Conservation (phyloP, 2,329 filamentous ascomycete genomes). For the Botrytis sinoallii region DNA sequence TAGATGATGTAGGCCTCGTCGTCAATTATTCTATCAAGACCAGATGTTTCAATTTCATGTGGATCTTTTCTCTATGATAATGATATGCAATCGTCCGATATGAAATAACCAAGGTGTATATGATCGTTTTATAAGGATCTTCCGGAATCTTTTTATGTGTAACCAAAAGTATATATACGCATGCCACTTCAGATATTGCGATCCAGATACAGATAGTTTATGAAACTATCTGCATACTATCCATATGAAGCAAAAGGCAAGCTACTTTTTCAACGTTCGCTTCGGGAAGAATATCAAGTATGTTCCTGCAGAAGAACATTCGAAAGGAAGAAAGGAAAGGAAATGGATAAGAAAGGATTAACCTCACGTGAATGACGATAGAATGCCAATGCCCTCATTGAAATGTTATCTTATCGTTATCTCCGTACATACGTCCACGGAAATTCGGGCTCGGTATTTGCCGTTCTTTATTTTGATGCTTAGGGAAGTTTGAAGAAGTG, state of each 20-base stretch:
- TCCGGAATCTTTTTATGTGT: not conserved
- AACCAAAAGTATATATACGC: no score
- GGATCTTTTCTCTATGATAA: not conserved
- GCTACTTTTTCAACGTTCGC: not conserved
- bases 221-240: not conserved
- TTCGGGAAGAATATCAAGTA: not conserved
- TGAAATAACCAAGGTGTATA: not conserved
- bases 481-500: slow-evolving; percentile 14
- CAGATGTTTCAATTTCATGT: not conserved
- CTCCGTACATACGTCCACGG: not conserved
- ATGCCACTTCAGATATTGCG: not conserved
- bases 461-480: slow-evolving; percentile 14
- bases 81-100: not conserved
- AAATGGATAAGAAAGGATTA: not conserved
- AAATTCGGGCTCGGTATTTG: slow-evolving; percentile 5
- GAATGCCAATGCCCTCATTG: no score
- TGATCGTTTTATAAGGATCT: not conserved
- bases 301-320: not conserved
- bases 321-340: not conserved
- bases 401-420: slow-evolving; percentile 4
- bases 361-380: not conserved
- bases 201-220: not conserved
- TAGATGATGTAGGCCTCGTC: not conserved
- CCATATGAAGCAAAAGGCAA: not conserved
- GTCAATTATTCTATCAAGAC: not conserved